phyloP scores from a whole-genome alignment of 495 filamentous ascomycete genomes.

The Corynascus novoguineensis region DNA sequence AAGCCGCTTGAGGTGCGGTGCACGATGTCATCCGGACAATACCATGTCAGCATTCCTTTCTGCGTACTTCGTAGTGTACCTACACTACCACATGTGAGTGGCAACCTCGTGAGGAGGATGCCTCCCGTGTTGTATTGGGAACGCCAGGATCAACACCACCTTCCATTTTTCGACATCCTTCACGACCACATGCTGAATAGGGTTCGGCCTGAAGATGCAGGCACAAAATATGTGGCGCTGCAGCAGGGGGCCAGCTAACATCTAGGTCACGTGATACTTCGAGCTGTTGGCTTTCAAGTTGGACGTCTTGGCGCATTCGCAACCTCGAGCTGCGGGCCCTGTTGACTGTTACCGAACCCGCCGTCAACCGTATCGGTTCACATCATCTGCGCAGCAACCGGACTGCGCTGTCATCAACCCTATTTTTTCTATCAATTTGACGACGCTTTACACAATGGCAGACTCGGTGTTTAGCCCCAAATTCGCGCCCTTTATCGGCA shows the following conservation, averaged over 20 bases:
- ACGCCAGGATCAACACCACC: too few species aligned
- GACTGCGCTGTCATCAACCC: background rate
- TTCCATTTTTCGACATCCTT: too few species aligned
- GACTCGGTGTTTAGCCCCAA: slow-evolving; percentile 70
- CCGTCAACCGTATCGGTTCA: slow-evolving; percentile 4
- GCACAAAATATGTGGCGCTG: background rate
- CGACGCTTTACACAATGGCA: slow-evolving; percentile 47
- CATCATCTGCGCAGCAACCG: background rate
- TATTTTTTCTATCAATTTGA: background rate
- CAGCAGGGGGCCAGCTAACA: background rate
- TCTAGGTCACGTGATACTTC: slow-evolving; percentile 3
- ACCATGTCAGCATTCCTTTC: too few species aligned
- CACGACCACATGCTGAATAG: too few species aligned
- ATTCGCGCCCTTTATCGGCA: slow-evolving; percentile 96
- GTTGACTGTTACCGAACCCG: slow-evolving; percentile 2
- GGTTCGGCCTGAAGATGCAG: too few species aligned
- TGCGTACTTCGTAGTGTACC: too few species aligned
- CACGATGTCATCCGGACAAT: too few species aligned
- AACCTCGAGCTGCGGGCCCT: slow-evolving; percentile 11
- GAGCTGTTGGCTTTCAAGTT: slow-evolving; percentile 7
- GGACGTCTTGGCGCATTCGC: slow-evolving; percentile 11
- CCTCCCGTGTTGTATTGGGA: too few species aligned
- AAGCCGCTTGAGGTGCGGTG: too few species aligned
- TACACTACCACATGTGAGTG: too few species aligned
- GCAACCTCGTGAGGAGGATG: too few species aligned